A percentile compares a stretch with the other conserved stretches of the same genome.
phyloP scores from a whole-genome alignment of 345 rosid species.

The Angophora floribunda region DNA sequence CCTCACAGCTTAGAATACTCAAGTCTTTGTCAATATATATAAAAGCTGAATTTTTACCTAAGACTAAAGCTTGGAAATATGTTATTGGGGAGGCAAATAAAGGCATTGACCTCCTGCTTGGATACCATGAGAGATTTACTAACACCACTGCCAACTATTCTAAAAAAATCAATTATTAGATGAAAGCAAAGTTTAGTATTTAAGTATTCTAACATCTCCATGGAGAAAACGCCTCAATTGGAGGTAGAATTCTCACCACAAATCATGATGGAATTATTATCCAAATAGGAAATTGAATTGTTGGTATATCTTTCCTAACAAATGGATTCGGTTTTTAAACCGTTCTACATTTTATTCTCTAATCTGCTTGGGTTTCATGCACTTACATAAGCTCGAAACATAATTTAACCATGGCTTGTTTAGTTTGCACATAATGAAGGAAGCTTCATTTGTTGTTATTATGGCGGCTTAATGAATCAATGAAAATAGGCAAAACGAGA shows the following conservation, averaged over 20 bases:
- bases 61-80: not conserved
- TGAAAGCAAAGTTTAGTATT: not conserved
- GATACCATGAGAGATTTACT: fast-evolving
- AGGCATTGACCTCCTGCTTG: not conserved
- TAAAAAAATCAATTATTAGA: not conserved
- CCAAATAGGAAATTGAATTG: not conserved
- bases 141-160: fast-evolving
- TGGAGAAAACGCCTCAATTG: not conserved
- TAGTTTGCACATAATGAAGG: not conserved
- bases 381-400: not conserved
- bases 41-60: not conserved
- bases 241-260: not conserved
- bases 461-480: not conserved
- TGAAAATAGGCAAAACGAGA: not conserved
- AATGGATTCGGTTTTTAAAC: not conserved
- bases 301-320: not conserved
- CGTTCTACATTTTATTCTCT: not conserved
- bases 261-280: not conserved
- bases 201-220: not conserved
- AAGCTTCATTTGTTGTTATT: not conserved
- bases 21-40: not conserved
- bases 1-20: not conserved
- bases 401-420: not conserved
- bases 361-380: not conserved
- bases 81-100: not conserved